Evolutionary conservation across 2,329 filamentous ascomycete species (phyloP).

Genomic region (Aspergillus texensis): DNA sequence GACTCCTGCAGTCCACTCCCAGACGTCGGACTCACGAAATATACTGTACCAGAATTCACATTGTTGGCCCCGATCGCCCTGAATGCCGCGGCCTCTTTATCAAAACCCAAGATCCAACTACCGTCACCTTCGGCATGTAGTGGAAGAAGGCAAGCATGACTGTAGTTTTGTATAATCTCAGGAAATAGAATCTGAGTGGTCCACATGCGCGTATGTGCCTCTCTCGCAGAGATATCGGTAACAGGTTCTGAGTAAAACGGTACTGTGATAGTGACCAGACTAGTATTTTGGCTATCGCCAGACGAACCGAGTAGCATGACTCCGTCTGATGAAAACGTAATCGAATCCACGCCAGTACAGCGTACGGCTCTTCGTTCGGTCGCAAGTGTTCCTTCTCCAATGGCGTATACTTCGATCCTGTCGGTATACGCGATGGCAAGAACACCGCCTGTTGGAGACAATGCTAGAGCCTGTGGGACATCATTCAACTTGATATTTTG

Average conservation of each 20-base stretch:
- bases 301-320: slow-evolving; percentile 79
- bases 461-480: slow-evolving; percentile 73
- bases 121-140: slow-evolving; percentile 59
- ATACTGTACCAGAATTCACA: slow-evolving; percentile 73
- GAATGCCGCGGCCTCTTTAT: slow-evolving; percentile 75
- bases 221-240: slow-evolving; percentile 53
- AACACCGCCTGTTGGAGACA: slow-evolving; percentile 80
- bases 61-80: slow-evolving; percentile 76
- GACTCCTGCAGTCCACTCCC: slow-evolving; percentile 56
- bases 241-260: slow-evolving; percentile 70
- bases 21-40: slow-evolving; percentile 71
- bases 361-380: slow-evolving; percentile 76
- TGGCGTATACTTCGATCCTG: slow-evolving; percentile 83
- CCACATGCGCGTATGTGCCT: slow-evolving; percentile 75
- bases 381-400: slow-evolving; percentile 64
- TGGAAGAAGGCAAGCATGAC: slow-evolving; percentile 70
- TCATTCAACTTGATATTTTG: slow-evolving; percentile 78
- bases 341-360: slow-evolving; percentile 72
- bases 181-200: slow-evolving; percentile 84
- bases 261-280: slow-evolving; percentile 75
- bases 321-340: slow-evolving; percentile 77
- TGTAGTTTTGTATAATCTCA: slow-evolving; percentile 76
- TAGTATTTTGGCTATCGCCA: slow-evolving; percentile 63
- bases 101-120: slow-evolving; percentile 77
- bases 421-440: slow-evolving; percentile 83